Evolutionary conservation across 176 grass and related monocot species (phyloP), one percentile per base, ranked within the genome.

Genomic region (Saccharum officinarum): DNA sequence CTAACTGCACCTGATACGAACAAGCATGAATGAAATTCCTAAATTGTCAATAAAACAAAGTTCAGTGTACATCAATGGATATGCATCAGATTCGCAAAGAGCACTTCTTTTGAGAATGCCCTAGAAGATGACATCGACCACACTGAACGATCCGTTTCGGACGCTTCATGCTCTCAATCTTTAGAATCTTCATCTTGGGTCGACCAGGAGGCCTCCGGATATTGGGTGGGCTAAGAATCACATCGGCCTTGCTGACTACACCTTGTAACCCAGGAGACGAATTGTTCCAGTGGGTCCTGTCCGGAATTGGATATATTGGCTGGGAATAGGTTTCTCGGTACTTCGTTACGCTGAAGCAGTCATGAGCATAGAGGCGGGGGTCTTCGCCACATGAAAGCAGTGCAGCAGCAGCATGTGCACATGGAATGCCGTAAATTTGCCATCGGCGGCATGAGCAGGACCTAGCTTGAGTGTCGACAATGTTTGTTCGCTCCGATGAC

Each of bases 101-200:
- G 63, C 61, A 64, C 61, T 66, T 66, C 63, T 66, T 66, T 66
- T 66, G 63, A 12, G 63, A 66, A 66, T 66, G 63, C 13, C 63
- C 63, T 7, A 66, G 28, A 31, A 66, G 63, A 66, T 66, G 63
- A 6, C 63, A 66, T 66, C 63, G 63, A 16, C 63, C 63, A 66
- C 63, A 66, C 63, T 98, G 93, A 79, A 98, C 91, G 2, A 98
- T 84, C 47, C 93, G 78, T 86, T 98, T 98, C 23, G 97, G 97
- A 16, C 93, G 89, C 80, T 95, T 98, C 80, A 98, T 87, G 79
- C 90, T 95, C 82, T 98, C 97, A 22, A 98, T 87, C 45, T 94
- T 94, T 82, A 95, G 86, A 86, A 98, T 92, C 90, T 98, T 98
- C 93, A 95, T 98, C 87, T 95, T 98, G 75, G 97, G 97, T 36